A percentile compares a stretch with the other conserved stretches of the same genome.
These are phyloP conservation scores for Lichtheimia corymbifera DNA, from an alignment of 371 early-diverging fungal species.

Conservation along the genomic window DNA sequence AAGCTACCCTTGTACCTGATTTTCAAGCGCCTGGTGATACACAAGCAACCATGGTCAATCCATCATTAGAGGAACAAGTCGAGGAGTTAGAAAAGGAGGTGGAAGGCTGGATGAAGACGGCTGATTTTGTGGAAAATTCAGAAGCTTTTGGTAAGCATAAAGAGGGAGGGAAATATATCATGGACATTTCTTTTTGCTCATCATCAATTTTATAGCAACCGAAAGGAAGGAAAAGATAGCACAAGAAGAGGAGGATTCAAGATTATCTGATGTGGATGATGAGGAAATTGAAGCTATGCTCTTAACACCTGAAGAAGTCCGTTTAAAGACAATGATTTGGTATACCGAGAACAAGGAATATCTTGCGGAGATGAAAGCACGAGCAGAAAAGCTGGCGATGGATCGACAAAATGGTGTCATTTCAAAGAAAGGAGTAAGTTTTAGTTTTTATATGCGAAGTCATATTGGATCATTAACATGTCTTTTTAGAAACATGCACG, in stretches of 20 bases:
- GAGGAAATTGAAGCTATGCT: slow-evolving; percentile 75
- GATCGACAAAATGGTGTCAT: slow-evolving; percentile 54
- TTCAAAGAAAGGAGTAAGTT: slow-evolving; percentile 42
- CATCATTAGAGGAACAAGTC: slow-evolving; percentile 21
- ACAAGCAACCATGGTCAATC: slow-evolving; percentile 12
- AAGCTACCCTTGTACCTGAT: slow-evolving; percentile 7
- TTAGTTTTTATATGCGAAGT: background rate
- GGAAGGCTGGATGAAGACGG: slow-evolving; percentile 36
- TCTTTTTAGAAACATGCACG: slow-evolving; percentile 26
- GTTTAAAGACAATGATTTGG: slow-evolving; percentile 82
- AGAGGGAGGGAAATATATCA: slow-evolving; percentile 7
- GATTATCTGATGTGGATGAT: slow-evolving; percentile 73
- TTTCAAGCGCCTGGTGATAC: background rate
- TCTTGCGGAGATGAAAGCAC: slow-evolving; percentile 72
- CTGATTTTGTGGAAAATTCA: slow-evolving; percentile 27
- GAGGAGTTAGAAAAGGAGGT: slow-evolving; percentile 47
- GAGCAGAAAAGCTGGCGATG: slow-evolving; percentile 39
- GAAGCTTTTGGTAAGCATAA: slow-evolving; percentile 35
- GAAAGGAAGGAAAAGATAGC: slow-evolving; percentile 1
- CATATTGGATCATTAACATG: background rate
- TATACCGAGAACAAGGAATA: slow-evolving; percentile 84
- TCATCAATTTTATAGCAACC: slow-evolving; percentile 6
- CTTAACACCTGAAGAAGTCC: slow-evolving; percentile 75
- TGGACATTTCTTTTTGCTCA: slow-evolving; percentile 10
- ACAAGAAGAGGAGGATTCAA: slow-evolving; percentile 22